Evolutionary conservation across 352 stramenopile genomes (phyloP).

Genomic region (Globisporangium irregulare): DNA sequence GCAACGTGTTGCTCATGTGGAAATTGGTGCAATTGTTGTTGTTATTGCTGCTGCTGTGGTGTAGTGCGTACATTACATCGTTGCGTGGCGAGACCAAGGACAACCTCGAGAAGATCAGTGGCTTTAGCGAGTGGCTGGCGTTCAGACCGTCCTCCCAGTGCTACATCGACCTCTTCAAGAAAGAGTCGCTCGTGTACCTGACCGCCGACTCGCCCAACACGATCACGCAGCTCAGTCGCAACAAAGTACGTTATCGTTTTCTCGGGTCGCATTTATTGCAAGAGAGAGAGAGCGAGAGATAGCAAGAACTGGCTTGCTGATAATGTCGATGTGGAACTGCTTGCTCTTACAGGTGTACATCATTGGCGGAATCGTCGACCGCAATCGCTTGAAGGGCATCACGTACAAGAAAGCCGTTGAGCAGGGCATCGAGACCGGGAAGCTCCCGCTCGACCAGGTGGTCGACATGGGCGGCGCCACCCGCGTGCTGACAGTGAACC

Average conservation of each 20-base stretch:
- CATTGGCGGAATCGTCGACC: slow-evolving; percentile 97
- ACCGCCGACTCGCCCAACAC: slow-evolving; percentile 93
- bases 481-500: slow-evolving; percentile 86
- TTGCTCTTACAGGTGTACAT: slow-evolving; percentile 81
- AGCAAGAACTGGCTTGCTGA: background rate
- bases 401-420: slow-evolving; percentile 90
- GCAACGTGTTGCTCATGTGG: background rate
- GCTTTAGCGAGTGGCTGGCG: slow-evolving; percentile 83
- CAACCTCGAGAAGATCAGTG: slow-evolving; percentile 89
- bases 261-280: too few species aligned
- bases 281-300: too few species aligned
- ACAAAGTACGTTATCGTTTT: slow-evolving; percentile 49
- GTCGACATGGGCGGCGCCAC: slow-evolving; percentile 71
- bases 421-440: slow-evolving; percentile 90
- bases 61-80: slow-evolving; percentile 64
- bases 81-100: slow-evolving; percentile 64
- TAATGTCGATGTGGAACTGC: background rate
- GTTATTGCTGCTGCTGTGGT: background rate
- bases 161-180: slow-evolving; percentile 78
- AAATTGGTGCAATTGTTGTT: background rate
- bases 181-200: slow-evolving; percentile 92
- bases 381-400: slow-evolving; percentile 94
- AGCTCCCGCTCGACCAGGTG: slow-evolving; percentile 88
- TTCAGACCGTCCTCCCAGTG: slow-evolving; percentile 53
- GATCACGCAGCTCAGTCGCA: slow-evolving; percentile 80